These are phyloP conservation scores for Pyricularia grisea DNA, from an alignment of 2,329 filamentous ascomycete species.

Conservation along the genomic window DNA sequence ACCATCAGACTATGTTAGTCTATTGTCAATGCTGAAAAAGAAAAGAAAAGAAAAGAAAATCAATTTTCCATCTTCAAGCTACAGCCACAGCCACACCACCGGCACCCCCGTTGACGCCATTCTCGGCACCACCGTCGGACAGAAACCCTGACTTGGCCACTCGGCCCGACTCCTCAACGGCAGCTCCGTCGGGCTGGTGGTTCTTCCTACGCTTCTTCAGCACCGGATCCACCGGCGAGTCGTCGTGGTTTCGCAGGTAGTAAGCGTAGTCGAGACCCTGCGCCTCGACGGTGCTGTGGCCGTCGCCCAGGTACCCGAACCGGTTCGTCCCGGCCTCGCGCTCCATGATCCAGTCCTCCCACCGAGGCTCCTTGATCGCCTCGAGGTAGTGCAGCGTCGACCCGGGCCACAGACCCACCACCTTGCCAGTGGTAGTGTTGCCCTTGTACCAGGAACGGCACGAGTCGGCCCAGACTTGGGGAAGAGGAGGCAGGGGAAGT, in stretches of 20 bases:
- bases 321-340: conserved; percentile 12
- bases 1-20: not conserved
- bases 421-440: conserved; percentile 12
- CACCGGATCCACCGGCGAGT: not conserved
- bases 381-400: conserved; percentile 16
- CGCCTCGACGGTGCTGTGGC: not conserved
- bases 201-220: not conserved
- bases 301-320: conserved; percentile 11
- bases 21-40: not conserved
- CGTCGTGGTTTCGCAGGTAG: not conserved
- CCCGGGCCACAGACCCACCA: conserved; percentile 17
- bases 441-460: conserved; percentile 22
- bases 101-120: not conserved
- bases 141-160: not conserved
- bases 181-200: not conserved
- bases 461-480: conserved; percentile 19
- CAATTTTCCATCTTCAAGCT: not conserved
- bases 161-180: not conserved
- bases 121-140: not conserved
- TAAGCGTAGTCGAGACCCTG: not conserved
- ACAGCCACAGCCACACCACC: not conserved
- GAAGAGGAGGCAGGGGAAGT: conserved; percentile 7
- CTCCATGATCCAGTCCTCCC: conserved; percentile 22
- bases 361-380: conserved; percentile 17
- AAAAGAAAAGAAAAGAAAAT: not conserved